A percentile compares a stretch with the other conserved stretches of the same genome.
phyloP scores from a whole-genome alignment of 306 rosid species.

The Ormosia emarginata region DNA sequence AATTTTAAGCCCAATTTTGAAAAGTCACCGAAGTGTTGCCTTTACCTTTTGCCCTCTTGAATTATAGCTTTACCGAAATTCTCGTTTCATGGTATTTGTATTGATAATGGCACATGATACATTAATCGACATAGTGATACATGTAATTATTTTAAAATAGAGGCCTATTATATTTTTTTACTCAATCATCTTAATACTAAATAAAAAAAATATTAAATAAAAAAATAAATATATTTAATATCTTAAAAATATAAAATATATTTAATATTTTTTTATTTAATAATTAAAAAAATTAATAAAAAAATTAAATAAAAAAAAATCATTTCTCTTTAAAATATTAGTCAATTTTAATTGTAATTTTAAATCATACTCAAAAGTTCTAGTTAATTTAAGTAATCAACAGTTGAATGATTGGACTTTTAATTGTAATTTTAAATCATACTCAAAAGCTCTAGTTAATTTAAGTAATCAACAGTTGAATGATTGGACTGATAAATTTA shows the following conservation, averaged over 20 bases:
- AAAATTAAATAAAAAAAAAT: too few species aligned
- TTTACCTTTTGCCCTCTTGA: conserved; percentile 6
- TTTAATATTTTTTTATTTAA: too few species aligned
- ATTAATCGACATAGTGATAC: not conserved
- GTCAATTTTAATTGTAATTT: not conserved
- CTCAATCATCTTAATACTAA: too few species aligned
- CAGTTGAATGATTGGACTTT: not conserved
- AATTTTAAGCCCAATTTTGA: too few species aligned
- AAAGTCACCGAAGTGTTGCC: not conserved
- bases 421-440: not conserved
- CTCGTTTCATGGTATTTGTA: not conserved
- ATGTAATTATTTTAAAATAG: too few species aligned
- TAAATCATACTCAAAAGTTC: not conserved
- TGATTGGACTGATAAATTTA: not conserved
- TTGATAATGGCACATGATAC: not conserved
- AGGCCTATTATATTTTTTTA: too few species aligned
- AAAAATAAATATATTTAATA: too few species aligned
- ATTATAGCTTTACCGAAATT: not conserved
- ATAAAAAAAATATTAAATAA: too few species aligned
- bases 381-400: not conserved
- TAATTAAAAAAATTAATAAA: too few species aligned
- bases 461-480: not conserved
- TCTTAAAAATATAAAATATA: too few species aligned
- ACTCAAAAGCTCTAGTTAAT: not conserved
- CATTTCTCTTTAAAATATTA: too few species aligned